Evolutionary conservation across 148 eudicot species (phyloP), one percentile per base, ranked within the genome.

Genomic region (Camellia japonica): DNA sequence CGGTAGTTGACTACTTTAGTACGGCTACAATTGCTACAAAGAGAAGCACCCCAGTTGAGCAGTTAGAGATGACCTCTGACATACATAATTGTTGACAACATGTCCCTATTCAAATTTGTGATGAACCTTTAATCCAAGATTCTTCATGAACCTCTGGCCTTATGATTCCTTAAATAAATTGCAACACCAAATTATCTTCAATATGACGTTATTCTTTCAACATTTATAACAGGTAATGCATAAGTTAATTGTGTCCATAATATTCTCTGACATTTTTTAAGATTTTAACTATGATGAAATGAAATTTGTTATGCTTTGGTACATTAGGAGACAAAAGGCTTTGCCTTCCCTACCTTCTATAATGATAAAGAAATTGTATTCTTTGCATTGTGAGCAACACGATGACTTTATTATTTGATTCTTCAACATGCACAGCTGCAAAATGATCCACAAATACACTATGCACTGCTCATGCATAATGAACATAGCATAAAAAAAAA

Each of bases 381-480:
- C 60, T 71, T 71, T 20, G 41, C n/a, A 3, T n/a, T 18, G 2
- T 44, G 10, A 44, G 44, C 52, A 44, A 69, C 52, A 44, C 49
- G 13, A 14, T 15, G 23, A 69, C 10, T 18, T 1, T 19, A 69
- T 43, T 69, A 14, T 9, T 71, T n/a, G 6, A 47, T n/a, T 47
- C 3, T 46, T 47, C 12, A 7, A 19, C 23, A 7, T 9, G 3
- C 18, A 43, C 51, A 43, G 20, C 44, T 9, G 72, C 16, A 69
- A 68, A 46, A 44, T 44, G n/a, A 16, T 43, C 54, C 19, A 47
- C 5, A n/a, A 18, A 23, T 46, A 11, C 18, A 56, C 6, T 14
- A 11, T 67, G 11, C 46, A 68, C 38, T 30, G 38, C 38, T 56
- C 59, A 66, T 81, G 75, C 75, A 68, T 18, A 51, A 13, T 68